Base-by-base conservation (phyloP, 306 rosid species). In the Mucuna pruriens region DNA sequence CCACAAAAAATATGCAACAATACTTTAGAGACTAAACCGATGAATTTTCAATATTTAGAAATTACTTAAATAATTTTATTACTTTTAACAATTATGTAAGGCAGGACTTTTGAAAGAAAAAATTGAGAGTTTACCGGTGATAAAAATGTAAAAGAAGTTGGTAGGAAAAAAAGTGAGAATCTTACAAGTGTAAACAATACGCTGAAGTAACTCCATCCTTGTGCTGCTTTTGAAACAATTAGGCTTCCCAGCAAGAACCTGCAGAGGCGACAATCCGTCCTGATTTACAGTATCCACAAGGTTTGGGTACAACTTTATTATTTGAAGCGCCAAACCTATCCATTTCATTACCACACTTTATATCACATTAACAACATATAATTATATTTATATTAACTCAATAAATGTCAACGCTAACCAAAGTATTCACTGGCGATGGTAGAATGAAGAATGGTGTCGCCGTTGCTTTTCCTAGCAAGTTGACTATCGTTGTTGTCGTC, bases 391-490 rank as follows among this genome's bases (percentile, higher is more conserved):
- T n/a, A n/a, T n/a, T n/a, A n/a, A n/a, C n/a, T n/a, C n/a, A n/a
- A n/a, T n/a, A n/a, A n/a, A n/a, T n/a, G n/a, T n/a, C n/a, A n/a
- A n/a, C n/a, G n/a, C n/a, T n/a, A 34, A 88, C 89, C 82, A 49
- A 88, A 88, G 78, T 54, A 74, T 88, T 85, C 91, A 67, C 72
- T n/a, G 4, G 49, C 29, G 48, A 88, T 83, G 74, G 91, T 66
- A 48, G 70, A 83, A 77, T 85, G 91, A 52, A 88, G 89, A 76
- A 85, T 77, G 8, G 89, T 85, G 40, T 85, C 82, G 2, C 91
- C 89, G 0, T 80, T 83, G 22, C 2, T 38, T 51, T 75, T 83
- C 19, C 33, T 83, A 20, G 64, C 65, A 0, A 38, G 7, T 0
- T 0, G 84, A 77, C n/a, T n/a, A n/a, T n/a, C n/a, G n/a, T n/a